Evolutionary conservation across 306 rosid species (phyloP).

Genomic region (Datisca glomerata): DNA sequence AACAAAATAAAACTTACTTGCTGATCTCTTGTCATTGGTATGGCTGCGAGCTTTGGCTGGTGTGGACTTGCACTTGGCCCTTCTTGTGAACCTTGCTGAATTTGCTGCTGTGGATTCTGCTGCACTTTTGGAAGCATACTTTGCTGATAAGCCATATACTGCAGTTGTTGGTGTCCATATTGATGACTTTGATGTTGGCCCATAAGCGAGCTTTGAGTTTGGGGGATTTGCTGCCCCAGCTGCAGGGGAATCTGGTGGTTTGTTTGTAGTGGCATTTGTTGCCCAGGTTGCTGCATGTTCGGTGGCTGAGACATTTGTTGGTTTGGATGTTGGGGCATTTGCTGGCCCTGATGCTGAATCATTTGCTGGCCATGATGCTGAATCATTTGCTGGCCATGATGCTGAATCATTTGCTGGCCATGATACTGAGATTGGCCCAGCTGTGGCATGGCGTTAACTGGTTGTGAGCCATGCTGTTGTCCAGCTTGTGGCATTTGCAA

Average conservation of each 20-base stretch:
- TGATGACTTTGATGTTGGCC: conserved; percentile 54
- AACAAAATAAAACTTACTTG: conserved; percentile 35
- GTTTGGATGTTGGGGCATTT: conserved; percentile 22
- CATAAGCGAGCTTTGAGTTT: conserved; percentile 37
- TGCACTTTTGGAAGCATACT: conserved; percentile 39
- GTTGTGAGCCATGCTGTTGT: conserved; percentile 39
- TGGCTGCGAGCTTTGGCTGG: conserved; percentile 62
- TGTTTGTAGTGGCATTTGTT: conserved; percentile 38
- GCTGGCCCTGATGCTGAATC: conserved; percentile 48
- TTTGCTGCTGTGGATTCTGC: conserved; percentile 41
- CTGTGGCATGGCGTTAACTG: conserved; percentile 34
- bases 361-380: conserved; percentile 26
- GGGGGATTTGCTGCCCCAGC: conserved; percentile 50
- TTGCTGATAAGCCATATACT: conserved; percentile 63
- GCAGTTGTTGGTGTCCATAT: conserved; percentile 46
- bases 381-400: conserved; percentile 39
- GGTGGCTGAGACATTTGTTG: conserved; percentile 14
- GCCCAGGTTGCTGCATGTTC: conserved; percentile 36
- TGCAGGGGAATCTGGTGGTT: conserved; percentile 31
- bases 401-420: conserved; percentile 40
- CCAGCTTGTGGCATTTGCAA: conserved; percentile 37
- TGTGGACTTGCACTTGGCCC: conserved; percentile 53
- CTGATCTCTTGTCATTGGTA: conserved; percentile 53
- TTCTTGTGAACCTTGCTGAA: conserved; percentile 37
- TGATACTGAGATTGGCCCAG: conserved; percentile 20